Evolutionary conservation across 108 stramenopile genomes (phyloP).

Genomic region (Parietichytrium sp.): DNA sequence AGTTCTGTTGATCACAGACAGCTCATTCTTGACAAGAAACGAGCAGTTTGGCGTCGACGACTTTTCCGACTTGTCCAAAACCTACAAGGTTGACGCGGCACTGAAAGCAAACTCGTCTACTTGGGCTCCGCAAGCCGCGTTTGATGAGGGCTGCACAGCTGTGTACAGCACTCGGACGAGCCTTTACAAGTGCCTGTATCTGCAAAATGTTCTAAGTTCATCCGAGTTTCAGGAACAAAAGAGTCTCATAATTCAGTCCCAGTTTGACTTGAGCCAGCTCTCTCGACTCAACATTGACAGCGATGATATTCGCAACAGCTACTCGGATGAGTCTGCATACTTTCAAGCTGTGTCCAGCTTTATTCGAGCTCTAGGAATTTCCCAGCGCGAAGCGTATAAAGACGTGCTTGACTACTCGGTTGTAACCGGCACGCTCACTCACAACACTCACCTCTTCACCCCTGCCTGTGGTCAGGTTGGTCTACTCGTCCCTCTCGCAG

Average conservation of each 20-base stretch:
- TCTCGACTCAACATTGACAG: not conserved
- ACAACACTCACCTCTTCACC: not conserved
- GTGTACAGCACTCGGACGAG: no score
- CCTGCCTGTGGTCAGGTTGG: conserved; percentile 9
- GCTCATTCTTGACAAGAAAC: no score
- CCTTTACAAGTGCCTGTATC: no score
- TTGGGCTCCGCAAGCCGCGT: not conserved
- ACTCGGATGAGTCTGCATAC: not conserved
- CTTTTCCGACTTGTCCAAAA: not conserved
- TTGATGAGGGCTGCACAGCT: not conserved
- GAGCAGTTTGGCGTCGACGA: no score
- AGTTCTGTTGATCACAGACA: no score
- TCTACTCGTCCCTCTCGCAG: not conserved
- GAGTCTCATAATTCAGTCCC: not conserved
- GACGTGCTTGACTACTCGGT: not conserved
- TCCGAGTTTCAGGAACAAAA: not conserved
- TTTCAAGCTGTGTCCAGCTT: not conserved
- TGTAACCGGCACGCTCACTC: not conserved
- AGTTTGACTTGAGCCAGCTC: conserved; percentile 2
- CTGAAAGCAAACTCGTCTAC: not conserved
- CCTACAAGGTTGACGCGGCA: not conserved
- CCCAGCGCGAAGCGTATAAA: not conserved
- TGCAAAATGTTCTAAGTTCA: no score
- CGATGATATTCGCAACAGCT: not conserved
- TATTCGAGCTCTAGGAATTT: no score